Evolutionary conservation across 345 rosid species (phyloP), one percentile per base, ranked within the genome.

Genomic region (Gossypium stocksii): DNA sequence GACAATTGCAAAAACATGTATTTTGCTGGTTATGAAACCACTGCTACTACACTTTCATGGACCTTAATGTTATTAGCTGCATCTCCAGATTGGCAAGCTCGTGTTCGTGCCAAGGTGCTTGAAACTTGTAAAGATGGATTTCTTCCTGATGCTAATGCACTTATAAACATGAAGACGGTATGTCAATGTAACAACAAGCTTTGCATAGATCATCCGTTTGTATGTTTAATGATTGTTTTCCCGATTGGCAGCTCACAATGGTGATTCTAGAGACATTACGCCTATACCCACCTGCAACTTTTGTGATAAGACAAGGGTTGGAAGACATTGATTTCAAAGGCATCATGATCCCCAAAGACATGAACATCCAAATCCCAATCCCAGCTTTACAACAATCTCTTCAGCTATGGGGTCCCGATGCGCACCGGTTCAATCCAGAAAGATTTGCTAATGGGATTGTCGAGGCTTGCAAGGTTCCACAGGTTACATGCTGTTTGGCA

Each of bases 1-100:
- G 89, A 86, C 43, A 86, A 87, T 51, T 89, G 91, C 84, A 85
- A 83, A 72, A 82, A 64, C 22, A 76, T 85, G 9, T 89, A 83
- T 80, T 85, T 85, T 23, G 86, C 93, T 16, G 90, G 88, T 12
- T 81, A 81, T 13, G 88, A 81, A 73, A 85, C 89, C 53, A 73
- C 86, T 15, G 78, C 89, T 17, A 61, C 59, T 48, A 48, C 87
- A 1, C 67, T 79, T 14, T 78, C 87, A 1, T 85, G 90, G 89
- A 57, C 70, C 17, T 38, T 79, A 65, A 73, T 87, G 77, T 38
- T 85, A 59, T 67, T 85, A 52, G 80, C 88, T 66, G 66, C 77
- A 34, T 73, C 84, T 63, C 88, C 78, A 44, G 84, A 89, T 5
- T 82, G 91, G 89, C 88, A 85, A 71, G 86, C 57, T 22, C 76